Base-by-base conservation (phyloP, 2,329 filamentous ascomycete genomes). In the Conoideocrella luteorostrata region DNA sequence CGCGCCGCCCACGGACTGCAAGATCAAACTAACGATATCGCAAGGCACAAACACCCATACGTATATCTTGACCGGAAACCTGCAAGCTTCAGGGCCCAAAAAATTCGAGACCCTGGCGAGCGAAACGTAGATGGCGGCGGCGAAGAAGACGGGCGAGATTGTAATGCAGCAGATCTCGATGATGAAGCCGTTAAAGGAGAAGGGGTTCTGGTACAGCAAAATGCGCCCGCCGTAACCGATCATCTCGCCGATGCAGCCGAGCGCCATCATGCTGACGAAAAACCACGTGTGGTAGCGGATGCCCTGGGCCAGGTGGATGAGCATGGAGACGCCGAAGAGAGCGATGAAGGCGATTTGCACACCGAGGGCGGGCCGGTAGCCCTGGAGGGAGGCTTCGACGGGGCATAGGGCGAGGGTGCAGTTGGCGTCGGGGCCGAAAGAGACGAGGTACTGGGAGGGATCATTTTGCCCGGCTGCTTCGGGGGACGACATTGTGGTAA, bases 81-180 rank as follows among this genome's bases (percentile, higher is more conserved):
- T 67, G 11, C 69, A 69, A 29, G 70, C 54, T 3, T 61, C 53
- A 3, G 60, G 62, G 2, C 58, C 62, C 47, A 70, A 59, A 57
- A 56, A 60, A 34, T 71, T 41, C 50, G 70, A 69, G 5, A 61
- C 52, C 49, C 64, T 64, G 49, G 59, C 62, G 22, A 83, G 68
- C 28, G 77, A 81, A 41, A 85, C 72, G 58, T 86, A 86, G 55
- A 86, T 78, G 46, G 77, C 78, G 0, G 81, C 81, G 22, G 76
- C 50, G 73, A 77, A 68, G 50, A 64, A 68, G 47, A 68, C 64
- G 40, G 66, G 66, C 10, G 62, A 65, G 47, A 61, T 58, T 3
- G 77, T 82, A 39, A 85, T 67, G 59, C 77, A 80, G 48, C 72
- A 66, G 46, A 83, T 82, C 55, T 85, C 77, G n/a, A 82, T 71